Conservation (phyloP, 208 protist genomes). For the Trypanosoma avium region DNA sequence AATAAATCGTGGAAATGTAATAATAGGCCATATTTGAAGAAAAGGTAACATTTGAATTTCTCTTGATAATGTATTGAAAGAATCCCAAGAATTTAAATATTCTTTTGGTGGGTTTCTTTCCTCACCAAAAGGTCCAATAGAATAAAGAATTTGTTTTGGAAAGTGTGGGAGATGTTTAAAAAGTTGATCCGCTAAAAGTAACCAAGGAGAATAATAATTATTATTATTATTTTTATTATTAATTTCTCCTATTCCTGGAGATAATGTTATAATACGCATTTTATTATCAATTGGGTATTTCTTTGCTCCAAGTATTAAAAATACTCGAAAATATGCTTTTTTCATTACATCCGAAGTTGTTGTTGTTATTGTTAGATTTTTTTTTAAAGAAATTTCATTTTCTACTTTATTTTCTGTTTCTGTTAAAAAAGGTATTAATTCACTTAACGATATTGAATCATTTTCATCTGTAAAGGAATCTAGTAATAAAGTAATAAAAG, state of each 20-base stretch:
- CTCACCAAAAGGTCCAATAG: conserved; percentile 34
- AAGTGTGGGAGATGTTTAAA: conserved; percentile 27
- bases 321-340: conserved; percentile 32
- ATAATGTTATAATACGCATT: neutral
- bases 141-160: conserved; percentile 34
- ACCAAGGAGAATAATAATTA: conserved; percentile 19
- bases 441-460: neutral
- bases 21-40: conserved; percentile 37
- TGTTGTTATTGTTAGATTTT: neutral
- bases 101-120: conserved; percentile 24
- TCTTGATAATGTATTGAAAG: conserved; percentile 26
- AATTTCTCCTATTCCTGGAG: neutral
- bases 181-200: conserved; percentile 51
- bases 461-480: conserved; percentile 8
- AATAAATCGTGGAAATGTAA: conserved; percentile 44
- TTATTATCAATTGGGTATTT: conserved; percentile 15
- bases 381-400: neutral
- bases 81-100: conserved; percentile 12
- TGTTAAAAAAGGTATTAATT: conserved; percentile 37
- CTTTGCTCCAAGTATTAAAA: conserved; percentile 28
- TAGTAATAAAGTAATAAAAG: conserved; percentile 1
- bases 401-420: conserved; percentile 17
- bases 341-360: neutral
- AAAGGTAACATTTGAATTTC: conserved; percentile 25
- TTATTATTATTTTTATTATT: conserved; percentile 1